Evolutionary conservation across 1,284 basidiomycete genomes (phyloP), one percentile per base, ranked within the genome.

Genomic region (Anthracocystis walkeri): DNA sequence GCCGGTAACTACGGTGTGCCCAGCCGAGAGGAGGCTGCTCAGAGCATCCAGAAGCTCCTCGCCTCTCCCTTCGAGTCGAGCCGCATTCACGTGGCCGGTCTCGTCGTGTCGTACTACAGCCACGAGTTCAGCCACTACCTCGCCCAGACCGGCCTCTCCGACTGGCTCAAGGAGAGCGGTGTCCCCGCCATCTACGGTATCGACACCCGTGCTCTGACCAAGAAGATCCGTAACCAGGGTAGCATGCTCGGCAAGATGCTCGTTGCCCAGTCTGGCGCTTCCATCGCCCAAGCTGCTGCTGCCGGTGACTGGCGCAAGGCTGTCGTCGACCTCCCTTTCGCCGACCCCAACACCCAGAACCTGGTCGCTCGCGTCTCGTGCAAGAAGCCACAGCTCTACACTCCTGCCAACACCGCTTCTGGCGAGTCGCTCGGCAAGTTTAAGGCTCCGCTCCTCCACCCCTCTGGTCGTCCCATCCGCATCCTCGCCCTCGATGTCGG

Each of bases 1-100:
- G 89, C 98, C 78, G 97, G 97, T 61, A 98, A 98, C 87, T 99
- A 99, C 85, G 97, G 97, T 86, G 95, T 99, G n/a, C 97, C 97
- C 59, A 89, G 89, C 73, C 91, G 95, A 45, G 85, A 87, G 48
- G 76, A 81, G 53, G 76, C 79, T 27, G 73, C 81, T 54, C 87
- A 88, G 44, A 76, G 82, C 56, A 80, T 87, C 70, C 84, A 87
- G 53, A 86, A 87, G 49, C 86, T 89, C 12, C 80, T 85, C 40
- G 78, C 84, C 33, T 83, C 83, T 54, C 82, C 81, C 78, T 99
- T 98, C 86, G 97, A 99, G 88, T 97, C 95, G 4, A 93, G 91
- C 57, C 90, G 93, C 79, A 96, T 99, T 77, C 97, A 99, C 86
- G 88, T 97, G 77, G 90, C 95, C 8, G 97, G 92, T 23, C 90